Evolutionary conservation across 768 basidiomycete species (phyloP).

Genomic region (Tulasnella sp.): DNA sequence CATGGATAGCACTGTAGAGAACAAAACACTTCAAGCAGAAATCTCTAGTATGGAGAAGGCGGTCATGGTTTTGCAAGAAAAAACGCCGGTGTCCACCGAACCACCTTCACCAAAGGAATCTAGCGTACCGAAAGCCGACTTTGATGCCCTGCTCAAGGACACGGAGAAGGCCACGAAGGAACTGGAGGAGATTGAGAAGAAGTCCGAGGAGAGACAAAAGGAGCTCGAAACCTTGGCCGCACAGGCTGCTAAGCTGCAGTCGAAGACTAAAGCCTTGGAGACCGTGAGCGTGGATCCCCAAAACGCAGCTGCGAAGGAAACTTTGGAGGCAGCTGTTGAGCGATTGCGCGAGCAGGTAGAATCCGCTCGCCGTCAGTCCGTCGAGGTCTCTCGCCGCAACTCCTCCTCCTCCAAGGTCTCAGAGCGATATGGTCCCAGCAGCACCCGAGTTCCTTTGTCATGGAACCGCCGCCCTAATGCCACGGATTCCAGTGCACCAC

Average conservation of each 20-base stretch:
- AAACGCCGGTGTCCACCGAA: background rate
- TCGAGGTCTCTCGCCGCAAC: background rate
- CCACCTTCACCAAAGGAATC: background rate
- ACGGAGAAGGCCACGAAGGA: slow-evolving; percentile 9
- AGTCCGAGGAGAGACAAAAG: slow-evolving; percentile 4
- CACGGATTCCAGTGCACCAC: background rate
- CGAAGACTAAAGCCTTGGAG: background rate
- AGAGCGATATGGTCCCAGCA: slow-evolving; percentile 7
- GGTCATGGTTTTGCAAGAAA: background rate
- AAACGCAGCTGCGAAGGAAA: background rate
- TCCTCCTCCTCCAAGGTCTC: slow-evolving; percentile 1
- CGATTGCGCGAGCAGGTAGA: slow-evolving; percentile 10
- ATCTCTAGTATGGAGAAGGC: slow-evolving; percentile 2
- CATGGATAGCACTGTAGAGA: slow-evolving; percentile 7
- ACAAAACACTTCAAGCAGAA: slow-evolving; percentile 3
- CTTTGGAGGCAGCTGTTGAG: slow-evolving; percentile 2
- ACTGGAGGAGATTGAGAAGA: slow-evolving; percentile 1
- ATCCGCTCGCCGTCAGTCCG: background rate
- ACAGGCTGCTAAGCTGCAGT: slow-evolving; percentile 4
- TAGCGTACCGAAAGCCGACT: slow-evolving; percentile 7
- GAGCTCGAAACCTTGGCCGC: background rate
- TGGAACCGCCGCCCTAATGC: slow-evolving; percentile 3
- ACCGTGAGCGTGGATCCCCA: background rate
- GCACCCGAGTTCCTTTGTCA: slow-evolving; percentile 2
- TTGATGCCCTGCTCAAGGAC: slow-evolving; percentile 8